Evolutionary conservation across 1,284 basidiomycete genomes (phyloP).

Genomic region (Pseudozyma tsukubaensis): DNA sequence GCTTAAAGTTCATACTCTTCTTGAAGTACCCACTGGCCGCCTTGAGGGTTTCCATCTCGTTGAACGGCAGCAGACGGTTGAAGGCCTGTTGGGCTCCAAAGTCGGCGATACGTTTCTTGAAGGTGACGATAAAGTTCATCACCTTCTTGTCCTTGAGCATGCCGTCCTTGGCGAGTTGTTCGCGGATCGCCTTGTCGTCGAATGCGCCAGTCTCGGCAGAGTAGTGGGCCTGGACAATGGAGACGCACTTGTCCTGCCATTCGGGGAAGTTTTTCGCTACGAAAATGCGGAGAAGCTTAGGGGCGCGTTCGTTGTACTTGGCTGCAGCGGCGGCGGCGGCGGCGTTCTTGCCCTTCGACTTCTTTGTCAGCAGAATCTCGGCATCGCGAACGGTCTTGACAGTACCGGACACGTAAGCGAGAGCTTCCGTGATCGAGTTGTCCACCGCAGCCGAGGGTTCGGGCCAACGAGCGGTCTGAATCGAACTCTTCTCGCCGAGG

Average conservation of each 20-base stretch:
- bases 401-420: constrained; percentile 82
- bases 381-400: constrained; percentile 91
- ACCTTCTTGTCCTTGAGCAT: constrained; percentile 93
- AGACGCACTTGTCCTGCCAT: constrained; percentile 90
- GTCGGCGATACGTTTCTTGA: constrained; percentile 90
- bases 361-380: constrained; percentile 72
- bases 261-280: constrained; percentile 90
- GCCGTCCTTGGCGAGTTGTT: constrained; percentile 78
- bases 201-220: constrained; percentile 76
- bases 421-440: constrained; percentile 74
- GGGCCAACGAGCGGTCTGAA: constrained; percentile 87
- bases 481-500: constrained; percentile 80
- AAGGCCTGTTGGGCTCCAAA: constrained; percentile 85
- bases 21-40: constrained; percentile 76
- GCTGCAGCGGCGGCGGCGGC: constrained; percentile 15
- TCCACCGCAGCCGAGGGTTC: constrained; percentile 71
- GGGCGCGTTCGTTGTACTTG: constrained; percentile 64
- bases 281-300: constrained; percentile 87
- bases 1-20: constrained; percentile 80
- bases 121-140: constrained; percentile 92
- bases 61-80: constrained; percentile 86
- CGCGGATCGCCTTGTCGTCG: constrained; percentile 84
- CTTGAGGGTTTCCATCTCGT: constrained; percentile 81
- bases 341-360: constrained; percentile 58
- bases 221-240: constrained; percentile 80